Evolutionary conservation across 441 rosid genomes (phyloP).

Genomic region (Populus tomentosa): DNA sequence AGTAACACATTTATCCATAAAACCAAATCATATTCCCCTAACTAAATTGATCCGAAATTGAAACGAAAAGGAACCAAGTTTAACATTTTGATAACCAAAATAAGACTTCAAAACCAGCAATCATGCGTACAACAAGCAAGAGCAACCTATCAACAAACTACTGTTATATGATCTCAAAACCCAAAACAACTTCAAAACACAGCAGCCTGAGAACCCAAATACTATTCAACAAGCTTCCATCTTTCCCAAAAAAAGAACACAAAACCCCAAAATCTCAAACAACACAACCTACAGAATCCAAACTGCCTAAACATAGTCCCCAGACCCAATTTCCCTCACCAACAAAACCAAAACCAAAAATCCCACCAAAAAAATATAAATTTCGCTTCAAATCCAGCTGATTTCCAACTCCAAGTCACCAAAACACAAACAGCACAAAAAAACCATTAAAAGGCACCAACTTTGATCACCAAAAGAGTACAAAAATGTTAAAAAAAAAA

Average conservation of each 20-base stretch:
- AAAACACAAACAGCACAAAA: constrained; percentile 3
- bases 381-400: constrained; percentile 5
- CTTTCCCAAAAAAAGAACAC: neutral
- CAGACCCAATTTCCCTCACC: neutral
- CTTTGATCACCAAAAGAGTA: neutral
- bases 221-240: neutral
- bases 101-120: constrained; percentile 5
- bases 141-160: neutral
- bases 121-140: neutral
- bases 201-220: constrained; percentile 1
- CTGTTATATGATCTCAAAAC: constrained; percentile 10
- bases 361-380: neutral
- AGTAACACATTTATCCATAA: constrained; percentile 1
- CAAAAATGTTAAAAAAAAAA: neutral
- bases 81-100: neutral
- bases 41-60: neutral
- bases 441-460: neutral
- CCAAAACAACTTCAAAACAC: constrained; percentile 1
- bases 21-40: constrained; percentile 8
- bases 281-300: neutral
- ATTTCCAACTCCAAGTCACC: constrained; percentile 1
- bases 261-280: neutral
- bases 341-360: neutral
- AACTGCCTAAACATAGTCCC: neutral
- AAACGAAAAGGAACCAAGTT: constrained; percentile 7